Conservation (phyloP, 2,329 filamentous ascomycete genomes). For the Ciborinia camelliae region DNA sequence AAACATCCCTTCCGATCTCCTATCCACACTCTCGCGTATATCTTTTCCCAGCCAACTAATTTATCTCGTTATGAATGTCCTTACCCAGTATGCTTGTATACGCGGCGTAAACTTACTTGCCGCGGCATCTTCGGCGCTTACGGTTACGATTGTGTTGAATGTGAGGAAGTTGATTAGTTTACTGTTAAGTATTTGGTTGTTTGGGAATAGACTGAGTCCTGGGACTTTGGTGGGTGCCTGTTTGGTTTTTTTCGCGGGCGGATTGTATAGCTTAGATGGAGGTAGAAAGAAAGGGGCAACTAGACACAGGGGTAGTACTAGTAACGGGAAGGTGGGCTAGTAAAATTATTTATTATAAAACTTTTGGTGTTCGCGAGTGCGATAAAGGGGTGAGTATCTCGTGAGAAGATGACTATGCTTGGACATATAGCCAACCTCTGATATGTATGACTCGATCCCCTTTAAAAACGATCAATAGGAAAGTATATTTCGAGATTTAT, state of each 20-base stretch:
- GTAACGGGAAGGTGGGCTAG: constrained; percentile 18
- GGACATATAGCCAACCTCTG: not conserved
- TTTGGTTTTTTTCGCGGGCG: constrained; percentile 88
- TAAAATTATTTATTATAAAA: constrained; percentile 10
- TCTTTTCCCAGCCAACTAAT: constrained; percentile 65
- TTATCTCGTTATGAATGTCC: constrained; percentile 70
- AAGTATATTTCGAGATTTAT: no score
- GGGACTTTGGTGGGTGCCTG: constrained; percentile 78
- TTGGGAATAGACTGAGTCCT: constrained; percentile 75
- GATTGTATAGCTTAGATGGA: constrained; percentile 76
- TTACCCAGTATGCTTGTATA: constrained; percentile 94
- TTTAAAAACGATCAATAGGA: not conserved
- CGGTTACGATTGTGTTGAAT: constrained; percentile 94
- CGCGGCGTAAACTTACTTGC: constrained; percentile 93
- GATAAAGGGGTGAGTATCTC: no score
- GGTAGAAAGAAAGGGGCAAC: constrained; percentile 7
- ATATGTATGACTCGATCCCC: not conserved
- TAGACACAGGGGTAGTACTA: constrained; percentile 11
- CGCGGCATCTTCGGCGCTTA: constrained; percentile 82
- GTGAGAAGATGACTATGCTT: not conserved
- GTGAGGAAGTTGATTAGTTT: constrained; percentile 91
- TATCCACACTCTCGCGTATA: constrained; percentile 39
- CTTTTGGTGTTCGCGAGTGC: constrained; percentile 28
- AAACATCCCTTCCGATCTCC: constrained; percentile 41
- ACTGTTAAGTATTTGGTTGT: constrained; percentile 87